These are phyloP conservation scores for Huntiella abstrusa DNA, from an alignment of 2,329 filamentous ascomycete species.

Conservation along the genomic window DNA sequence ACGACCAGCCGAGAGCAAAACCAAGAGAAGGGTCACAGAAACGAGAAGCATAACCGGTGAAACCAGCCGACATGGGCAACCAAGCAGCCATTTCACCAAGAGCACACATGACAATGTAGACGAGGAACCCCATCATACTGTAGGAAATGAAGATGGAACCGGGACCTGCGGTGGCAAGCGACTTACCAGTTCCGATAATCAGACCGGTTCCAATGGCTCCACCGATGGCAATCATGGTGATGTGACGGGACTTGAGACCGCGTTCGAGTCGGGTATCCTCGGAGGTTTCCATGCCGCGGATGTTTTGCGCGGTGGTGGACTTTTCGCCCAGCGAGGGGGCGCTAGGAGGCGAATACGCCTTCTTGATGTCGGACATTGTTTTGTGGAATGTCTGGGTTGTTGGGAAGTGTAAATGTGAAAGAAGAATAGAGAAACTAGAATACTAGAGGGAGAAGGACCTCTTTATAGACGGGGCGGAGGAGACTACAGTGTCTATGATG, in stretches of 20 bases:
- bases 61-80: constrained; percentile 60
- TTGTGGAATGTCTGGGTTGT: background rate
- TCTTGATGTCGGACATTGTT: constrained; percentile 6
- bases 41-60: constrained; percentile 61
- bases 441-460: background rate
- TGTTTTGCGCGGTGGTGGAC: constrained; percentile 15
- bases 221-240: constrained; percentile 49
- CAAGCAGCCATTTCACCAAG: constrained; percentile 75
- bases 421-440: background rate
- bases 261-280: constrained; percentile 29
- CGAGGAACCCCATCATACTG: constrained; percentile 47
- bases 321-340: constrained; percentile 4
- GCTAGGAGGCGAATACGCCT: constrained; percentile 2
- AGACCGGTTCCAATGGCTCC: constrained; percentile 58
- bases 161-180: constrained; percentile 35
- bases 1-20: constrained; percentile 59
- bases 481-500: too few species aligned
- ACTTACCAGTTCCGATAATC: constrained; percentile 47
- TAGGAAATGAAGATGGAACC: constrained; percentile 56
- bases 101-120: constrained; percentile 65
- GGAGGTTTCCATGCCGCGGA: constrained; percentile 31
- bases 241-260: constrained; percentile 35
- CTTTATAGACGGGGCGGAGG: background rate
- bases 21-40: constrained; percentile 68
- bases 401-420: background rate